Conservation (phyloP, 2,329 filamentous ascomycete genomes). For the Aspergillus ruber region DNA sequence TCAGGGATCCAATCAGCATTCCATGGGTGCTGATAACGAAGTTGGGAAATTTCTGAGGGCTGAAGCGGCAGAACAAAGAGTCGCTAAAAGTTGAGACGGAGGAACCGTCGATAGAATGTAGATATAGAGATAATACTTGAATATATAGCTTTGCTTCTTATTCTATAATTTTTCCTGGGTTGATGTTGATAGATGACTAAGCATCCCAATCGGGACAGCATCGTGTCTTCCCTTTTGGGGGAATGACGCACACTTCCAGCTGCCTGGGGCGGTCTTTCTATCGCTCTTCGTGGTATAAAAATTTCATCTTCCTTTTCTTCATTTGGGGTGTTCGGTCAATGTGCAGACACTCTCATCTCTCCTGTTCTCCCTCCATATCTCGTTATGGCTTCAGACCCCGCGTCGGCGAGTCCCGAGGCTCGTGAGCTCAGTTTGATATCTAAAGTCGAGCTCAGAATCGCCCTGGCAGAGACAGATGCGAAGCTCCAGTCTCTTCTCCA, state of each 20-base stretch:
- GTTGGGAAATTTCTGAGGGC: conserved; percentile 47
- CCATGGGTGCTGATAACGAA: conserved; percentile 33
- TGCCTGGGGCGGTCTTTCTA: conserved; percentile 6
- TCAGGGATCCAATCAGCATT: conserved; percentile 8
- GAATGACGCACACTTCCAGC: conserved; percentile 10
- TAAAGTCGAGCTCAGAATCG: conserved; percentile 79
- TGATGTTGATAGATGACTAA: conserved; percentile 11
- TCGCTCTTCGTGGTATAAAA: background rate
- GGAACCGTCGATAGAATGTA: too few relatives aligned
- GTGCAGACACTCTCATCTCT: conserved; percentile 4
- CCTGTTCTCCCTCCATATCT: conserved; percentile 1
- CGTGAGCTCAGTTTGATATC: conserved; percentile 76
- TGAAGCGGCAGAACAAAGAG: conserved; percentile 48
- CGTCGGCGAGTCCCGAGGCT: conserved; percentile 38
- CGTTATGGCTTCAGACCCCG: conserved; percentile 27
- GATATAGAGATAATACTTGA: too few relatives aligned
- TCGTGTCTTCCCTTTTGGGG: conserved; percentile 7
- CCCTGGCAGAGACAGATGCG: conserved; percentile 72
- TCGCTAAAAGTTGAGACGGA: conserved; percentile 3
- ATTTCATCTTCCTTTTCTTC: background rate
- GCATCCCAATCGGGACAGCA: conserved; percentile 8
- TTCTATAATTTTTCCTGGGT: too few relatives aligned
- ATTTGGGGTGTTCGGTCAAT: conserved; percentile 1
- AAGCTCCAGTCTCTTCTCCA: conserved; percentile 74
- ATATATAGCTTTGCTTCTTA: too few relatives aligned